A percentile compares a stretch with the other conserved stretches of the same genome.
phyloP scores from a whole-genome alignment of 2,329 filamentous ascomycete species.

The Penicillium sp. region DNA sequence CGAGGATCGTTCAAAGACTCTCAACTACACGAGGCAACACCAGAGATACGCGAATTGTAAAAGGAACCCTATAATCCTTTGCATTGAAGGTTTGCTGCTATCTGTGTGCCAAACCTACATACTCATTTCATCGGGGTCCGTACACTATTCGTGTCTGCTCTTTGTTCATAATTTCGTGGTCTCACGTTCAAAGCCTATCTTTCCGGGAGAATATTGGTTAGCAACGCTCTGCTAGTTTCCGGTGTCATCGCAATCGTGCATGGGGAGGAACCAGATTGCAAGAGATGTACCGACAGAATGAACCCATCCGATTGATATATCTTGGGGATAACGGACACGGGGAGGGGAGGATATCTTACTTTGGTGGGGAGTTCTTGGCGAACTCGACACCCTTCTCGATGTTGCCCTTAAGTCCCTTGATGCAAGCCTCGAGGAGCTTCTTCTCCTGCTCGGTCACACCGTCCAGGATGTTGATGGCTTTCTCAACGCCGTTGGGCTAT shows the following conservation, averaged over 20 bases:
- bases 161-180: constrained; percentile 29
- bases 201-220: constrained; percentile 37
- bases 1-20: not conserved
- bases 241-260: constrained; percentile 8
- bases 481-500: constrained; percentile 79
- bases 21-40: constrained; percentile 1
- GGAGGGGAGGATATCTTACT: constrained; percentile 60
- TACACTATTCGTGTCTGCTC: constrained; percentile 18
- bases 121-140: constrained; percentile 15
- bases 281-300: constrained; percentile 11
- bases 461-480: constrained; percentile 75
- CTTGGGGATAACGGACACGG: constrained; percentile 15
- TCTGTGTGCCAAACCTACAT: constrained; percentile 13
- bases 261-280: constrained; percentile 1
- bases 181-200: constrained; percentile 48
- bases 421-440: constrained; percentile 73
- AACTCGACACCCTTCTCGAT: constrained; percentile 93
- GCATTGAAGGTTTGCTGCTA: constrained; percentile 18
- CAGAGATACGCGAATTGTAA: not conserved
- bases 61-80: constrained; percentile 13
- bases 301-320: constrained; percentile 8
- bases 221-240: constrained; percentile 33
- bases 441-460: constrained; percentile 83
- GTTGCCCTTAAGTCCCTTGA: constrained; percentile 82
- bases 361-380: constrained; percentile 80